Conservation (phyloP, 140 eudicot species). For the Anethum foeniculum region DNA sequence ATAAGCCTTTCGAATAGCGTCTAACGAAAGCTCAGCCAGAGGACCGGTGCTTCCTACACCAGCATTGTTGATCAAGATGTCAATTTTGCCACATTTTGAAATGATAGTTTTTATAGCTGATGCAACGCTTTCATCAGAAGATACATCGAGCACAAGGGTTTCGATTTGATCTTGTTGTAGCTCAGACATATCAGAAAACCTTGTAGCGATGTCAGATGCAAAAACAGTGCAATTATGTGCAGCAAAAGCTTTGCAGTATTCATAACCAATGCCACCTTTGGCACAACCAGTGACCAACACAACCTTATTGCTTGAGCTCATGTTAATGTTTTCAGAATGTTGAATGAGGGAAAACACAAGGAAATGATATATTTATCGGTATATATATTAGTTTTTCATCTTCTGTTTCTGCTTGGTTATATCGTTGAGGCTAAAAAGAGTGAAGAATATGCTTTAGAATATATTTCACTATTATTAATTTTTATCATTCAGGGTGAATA, state of each 20-base stretch:
- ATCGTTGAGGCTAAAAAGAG: neutral
- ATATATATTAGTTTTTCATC: neutral
- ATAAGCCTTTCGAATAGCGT: constrained; percentile 38
- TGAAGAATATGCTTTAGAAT: neutral
- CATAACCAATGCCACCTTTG: constrained; percentile 81
- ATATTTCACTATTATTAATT: neutral
- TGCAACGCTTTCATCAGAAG: constrained; percentile 52
- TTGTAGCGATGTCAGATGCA: constrained; percentile 52
- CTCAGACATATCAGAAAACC: constrained; percentile 41
- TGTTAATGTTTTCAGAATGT: neutral
- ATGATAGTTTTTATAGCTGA: constrained; percentile 36
- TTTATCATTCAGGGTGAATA: neutral
- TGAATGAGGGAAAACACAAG: neutral
- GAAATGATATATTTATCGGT: neutral
- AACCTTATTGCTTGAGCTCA: constrained; percentile 36
- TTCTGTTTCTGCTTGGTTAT: neutral
- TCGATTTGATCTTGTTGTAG: constrained; percentile 33
- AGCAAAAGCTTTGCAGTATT: constrained; percentile 68
- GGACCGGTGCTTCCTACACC: constrained; percentile 76
- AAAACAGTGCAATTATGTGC: constrained; percentile 52
- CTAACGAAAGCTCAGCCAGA: constrained; percentile 61
- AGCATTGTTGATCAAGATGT: constrained; percentile 61
- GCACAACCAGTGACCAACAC: constrained; percentile 74
- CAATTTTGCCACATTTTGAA: constrained; percentile 48
- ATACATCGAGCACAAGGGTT: constrained; percentile 52